Conservation (phyloP, 2,329 filamentous ascomycete genomes). For the Bipolaris victoriae region DNA sequence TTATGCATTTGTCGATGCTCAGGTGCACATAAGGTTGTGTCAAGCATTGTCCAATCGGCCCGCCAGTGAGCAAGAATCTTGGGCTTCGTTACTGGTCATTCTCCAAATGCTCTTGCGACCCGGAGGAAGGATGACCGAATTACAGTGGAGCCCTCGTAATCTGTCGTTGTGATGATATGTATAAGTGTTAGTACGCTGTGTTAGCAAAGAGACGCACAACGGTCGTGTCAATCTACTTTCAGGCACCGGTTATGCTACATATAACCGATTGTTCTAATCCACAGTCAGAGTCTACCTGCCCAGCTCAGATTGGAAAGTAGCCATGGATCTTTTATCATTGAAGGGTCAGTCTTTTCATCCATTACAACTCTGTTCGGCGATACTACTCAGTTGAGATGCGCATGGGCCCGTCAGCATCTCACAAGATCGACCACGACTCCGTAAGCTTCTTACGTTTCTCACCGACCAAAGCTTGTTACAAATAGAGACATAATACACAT, state of each 20-base stretch:
- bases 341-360: too few species aligned
- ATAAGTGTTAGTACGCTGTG: not conserved
- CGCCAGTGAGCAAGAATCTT: not conserved
- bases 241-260: not conserved
- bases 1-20: not conserved
- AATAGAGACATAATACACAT: too few species aligned
- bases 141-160: not conserved
- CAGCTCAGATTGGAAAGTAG: too few species aligned
- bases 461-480: too few species aligned
- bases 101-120: not conserved
- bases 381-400: too few species aligned
- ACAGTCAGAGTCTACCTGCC: not conserved
- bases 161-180: not conserved
- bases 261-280: not conserved
- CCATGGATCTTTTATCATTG: too few species aligned
- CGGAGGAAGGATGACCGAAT: not conserved
- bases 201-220: not conserved
- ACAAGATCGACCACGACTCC: too few species aligned
- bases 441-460: too few species aligned
- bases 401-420: too few species aligned
- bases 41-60: not conserved
- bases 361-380: too few species aligned
- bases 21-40: not conserved
- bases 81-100: not conserved
- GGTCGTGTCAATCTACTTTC: not conserved